A percentile compares a stretch with the other conserved stretches of the same genome.
Evolutionary conservation across 1,284 basidiomycete genomes (phyloP).

Genomic region (Spongiforma sp.): DNA sequence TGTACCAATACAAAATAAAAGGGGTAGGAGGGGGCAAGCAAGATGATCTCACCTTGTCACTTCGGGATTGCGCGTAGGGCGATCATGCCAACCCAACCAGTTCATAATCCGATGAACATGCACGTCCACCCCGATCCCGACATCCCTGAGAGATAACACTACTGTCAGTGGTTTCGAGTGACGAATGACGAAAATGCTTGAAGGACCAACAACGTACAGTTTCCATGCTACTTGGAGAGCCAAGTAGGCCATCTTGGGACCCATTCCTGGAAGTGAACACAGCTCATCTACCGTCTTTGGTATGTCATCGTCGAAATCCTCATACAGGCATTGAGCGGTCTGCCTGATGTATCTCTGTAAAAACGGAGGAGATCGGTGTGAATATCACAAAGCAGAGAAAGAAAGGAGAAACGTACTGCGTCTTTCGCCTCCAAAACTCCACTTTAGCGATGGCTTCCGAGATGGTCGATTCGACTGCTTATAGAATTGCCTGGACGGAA

Average conservation of each 20-base stretch:
- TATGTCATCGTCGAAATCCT: conserved; percentile 80
- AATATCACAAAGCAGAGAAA: not conserved
- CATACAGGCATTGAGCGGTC: conserved; percentile 68
- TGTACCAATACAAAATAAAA: too few relatives aligned
- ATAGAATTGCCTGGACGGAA: conserved; percentile 73
- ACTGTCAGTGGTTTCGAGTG: too few relatives aligned
- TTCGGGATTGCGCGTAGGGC: conserved; percentile 85
- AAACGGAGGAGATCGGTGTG: not conserved
- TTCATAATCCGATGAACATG: conserved; percentile 97
- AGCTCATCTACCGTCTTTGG: conserved; percentile 88
- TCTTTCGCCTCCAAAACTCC: conserved; percentile 93
- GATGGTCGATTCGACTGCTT: conserved; percentile 67
- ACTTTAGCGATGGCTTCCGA: conserved; percentile 85
- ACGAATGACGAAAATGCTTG: too few relatives aligned
- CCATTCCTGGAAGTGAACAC: conserved; percentile 85
- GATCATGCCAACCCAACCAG: conserved; percentile 89
- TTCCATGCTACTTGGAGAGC: conserved; percentile 87
- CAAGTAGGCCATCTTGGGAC: conserved; percentile 93
- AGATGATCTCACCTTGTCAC: conserved; percentile 68
- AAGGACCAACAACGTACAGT: conserved; percentile 67
- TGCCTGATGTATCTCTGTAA: conserved; percentile 70
- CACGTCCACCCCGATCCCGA: conserved; percentile 96
- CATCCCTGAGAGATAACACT: too few relatives aligned
- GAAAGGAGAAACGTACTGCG: conserved; percentile 52
- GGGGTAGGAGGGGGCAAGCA: not conserved